Evolutionary conservation across 768 basidiomycete genomes (phyloP).

Genomic region (Lactarius indigo): DNA sequence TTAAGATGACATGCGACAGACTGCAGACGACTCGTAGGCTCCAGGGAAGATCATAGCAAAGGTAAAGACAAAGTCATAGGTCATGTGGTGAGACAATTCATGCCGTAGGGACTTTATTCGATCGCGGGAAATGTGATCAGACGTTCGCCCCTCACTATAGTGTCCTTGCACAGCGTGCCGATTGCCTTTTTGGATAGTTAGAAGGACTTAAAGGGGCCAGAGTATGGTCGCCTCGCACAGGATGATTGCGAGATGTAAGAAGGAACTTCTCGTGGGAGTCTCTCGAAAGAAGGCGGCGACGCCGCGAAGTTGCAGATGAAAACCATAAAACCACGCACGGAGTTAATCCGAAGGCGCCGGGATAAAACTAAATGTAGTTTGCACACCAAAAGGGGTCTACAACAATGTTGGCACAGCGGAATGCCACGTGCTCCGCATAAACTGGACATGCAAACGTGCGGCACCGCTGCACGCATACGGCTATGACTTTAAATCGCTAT

Average conservation of each 20-base stretch:
- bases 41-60: too few relatives aligned
- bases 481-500: conserved; percentile 1
- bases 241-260: not conserved
- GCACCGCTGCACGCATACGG: not conserved
- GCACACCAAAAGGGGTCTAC: not conserved
- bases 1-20: too few relatives aligned
- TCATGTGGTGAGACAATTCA: too few relatives aligned
- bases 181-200: not conserved
- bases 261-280: not conserved
- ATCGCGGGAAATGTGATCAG: not conserved
- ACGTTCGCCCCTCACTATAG: not conserved
- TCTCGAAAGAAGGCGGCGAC: not conserved
- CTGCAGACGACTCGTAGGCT: too few relatives aligned
- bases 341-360: not conserved
- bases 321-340: not conserved
- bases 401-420: not conserved
- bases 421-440: too few relatives aligned
- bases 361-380: not conserved
- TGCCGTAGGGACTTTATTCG: too few relatives aligned
- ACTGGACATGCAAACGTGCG: not conserved
- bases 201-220: not conserved
- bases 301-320: not conserved
- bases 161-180: not conserved
- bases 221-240: not conserved
- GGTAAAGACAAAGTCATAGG: too few relatives aligned